A percentile compares a stretch with the other conserved stretches of the same genome.
These are phyloP conservation scores for Tetrahymena malaccensis DNA, from an alignment of 73 alveolate genomes.

Conservation along the genomic window DNA sequence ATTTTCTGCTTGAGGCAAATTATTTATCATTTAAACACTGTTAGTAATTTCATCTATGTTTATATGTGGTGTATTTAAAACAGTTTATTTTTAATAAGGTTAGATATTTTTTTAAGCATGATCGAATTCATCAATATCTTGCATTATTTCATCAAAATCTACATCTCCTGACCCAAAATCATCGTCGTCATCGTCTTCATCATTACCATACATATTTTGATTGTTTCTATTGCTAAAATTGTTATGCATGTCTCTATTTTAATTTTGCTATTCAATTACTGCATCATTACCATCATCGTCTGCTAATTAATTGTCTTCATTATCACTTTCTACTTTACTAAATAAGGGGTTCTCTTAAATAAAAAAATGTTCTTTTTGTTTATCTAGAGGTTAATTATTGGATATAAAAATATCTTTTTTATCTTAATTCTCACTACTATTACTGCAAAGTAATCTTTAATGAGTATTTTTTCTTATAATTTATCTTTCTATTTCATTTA, in stretches of 20 bases:
- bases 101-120: background rate
- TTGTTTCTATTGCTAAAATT: too few species aligned
- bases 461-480: background rate
- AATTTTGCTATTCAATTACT: background rate
- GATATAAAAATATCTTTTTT: background rate
- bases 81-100: background rate
- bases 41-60: background rate
- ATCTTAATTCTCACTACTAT: background rate
- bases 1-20: background rate
- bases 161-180: background rate
- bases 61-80: background rate
- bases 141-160: background rate
- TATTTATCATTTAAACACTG: background rate
- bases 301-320: background rate
- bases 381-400: background rate
- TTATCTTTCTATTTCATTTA: background rate
- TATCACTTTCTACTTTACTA: background rate
- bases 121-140: background rate
- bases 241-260: too few species aligned
- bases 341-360: background rate
- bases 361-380: background rate
- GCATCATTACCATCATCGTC: background rate
- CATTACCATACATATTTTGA: background rate
- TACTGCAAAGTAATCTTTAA: background rate
- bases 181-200: background rate